phyloP scores from a whole-genome alignment of 2,329 filamentous ascomycete genomes.

The Xylaria sp. region DNA sequence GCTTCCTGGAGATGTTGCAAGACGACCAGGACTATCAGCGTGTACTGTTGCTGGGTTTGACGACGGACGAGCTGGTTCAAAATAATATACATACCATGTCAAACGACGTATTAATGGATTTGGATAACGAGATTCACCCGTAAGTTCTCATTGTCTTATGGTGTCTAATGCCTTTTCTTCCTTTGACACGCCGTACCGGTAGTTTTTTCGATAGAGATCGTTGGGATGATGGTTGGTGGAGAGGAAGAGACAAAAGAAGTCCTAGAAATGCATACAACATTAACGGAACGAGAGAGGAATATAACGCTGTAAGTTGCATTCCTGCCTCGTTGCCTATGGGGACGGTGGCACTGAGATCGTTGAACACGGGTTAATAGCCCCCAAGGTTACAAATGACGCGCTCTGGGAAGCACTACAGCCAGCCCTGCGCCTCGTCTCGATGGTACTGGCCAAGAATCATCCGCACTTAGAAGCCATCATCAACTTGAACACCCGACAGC shows the following conservation, averaged over 20 bases:
- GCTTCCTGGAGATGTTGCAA: slow-evolving; percentile 37
- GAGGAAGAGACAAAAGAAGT: background rate
- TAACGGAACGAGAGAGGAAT: slow-evolving; percentile 41
- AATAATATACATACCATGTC: slow-evolving; percentile 38
- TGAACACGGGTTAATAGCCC: slow-evolving; percentile 7
- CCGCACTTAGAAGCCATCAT: slow-evolving; percentile 33
- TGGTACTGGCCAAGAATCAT: slow-evolving; percentile 33
- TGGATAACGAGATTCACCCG: slow-evolving; percentile 39
- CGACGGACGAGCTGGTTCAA: slow-evolving; percentile 46
- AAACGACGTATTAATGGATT: slow-evolving; percentile 32
- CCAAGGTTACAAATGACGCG: slow-evolving; percentile 39
- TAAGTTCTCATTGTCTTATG: slow-evolving; percentile 37
- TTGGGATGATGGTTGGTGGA: slow-evolving; percentile 33
- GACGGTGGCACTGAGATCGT: background rate
- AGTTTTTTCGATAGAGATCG: slow-evolving; percentile 37
- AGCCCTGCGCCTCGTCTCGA: slow-evolving; percentile 41
- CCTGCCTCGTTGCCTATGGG: background rate
- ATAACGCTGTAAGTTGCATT: slow-evolving; percentile 40
- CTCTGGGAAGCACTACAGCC: slow-evolving; percentile 47
- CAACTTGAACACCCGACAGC: slow-evolving; percentile 43
- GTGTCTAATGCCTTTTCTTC: background rate
- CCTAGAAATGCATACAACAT: slow-evolving; percentile 44
- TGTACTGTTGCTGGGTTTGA: slow-evolving; percentile 40
- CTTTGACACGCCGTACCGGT: slow-evolving; percentile 2
- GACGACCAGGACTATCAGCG: slow-evolving; percentile 47